phyloP scores from a whole-genome alignment of 2,329 filamentous ascomycete genomes.

The Verticillium nubilum region DNA sequence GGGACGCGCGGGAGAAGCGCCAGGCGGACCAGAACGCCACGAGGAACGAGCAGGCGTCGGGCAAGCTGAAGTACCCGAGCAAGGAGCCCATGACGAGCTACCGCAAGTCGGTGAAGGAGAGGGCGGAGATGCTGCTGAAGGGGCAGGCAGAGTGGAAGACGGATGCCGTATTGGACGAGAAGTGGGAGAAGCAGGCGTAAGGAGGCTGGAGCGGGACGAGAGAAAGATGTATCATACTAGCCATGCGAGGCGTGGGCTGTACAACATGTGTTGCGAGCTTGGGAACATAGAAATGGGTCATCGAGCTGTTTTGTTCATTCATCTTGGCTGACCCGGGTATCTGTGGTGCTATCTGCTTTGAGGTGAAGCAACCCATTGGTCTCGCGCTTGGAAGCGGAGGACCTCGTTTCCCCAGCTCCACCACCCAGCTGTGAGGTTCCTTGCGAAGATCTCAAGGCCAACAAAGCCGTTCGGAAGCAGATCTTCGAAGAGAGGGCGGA shows the following conservation, averaged over 20 bases:
- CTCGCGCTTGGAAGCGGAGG: slow-evolving; percentile 59
- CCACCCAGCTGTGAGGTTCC: slow-evolving; percentile 70
- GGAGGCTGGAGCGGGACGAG: neutral
- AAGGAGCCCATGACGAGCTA: slow-evolving; percentile 31
- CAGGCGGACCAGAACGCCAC: slow-evolving; percentile 33
- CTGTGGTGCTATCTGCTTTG: neutral
- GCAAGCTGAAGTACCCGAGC: slow-evolving; percentile 29
- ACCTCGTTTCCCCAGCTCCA: slow-evolving; percentile 74
- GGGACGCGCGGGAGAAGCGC: slow-evolving; percentile 44
- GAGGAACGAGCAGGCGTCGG: slow-evolving; percentile 23
- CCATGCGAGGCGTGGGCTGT: slow-evolving; percentile 9
- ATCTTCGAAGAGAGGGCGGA: slow-evolving; percentile 54
- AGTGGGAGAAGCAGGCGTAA: slow-evolving; percentile 32
- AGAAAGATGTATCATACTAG: slow-evolving; percentile 16
- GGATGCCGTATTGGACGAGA: slow-evolving; percentile 36
- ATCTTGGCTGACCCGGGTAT: neutral
- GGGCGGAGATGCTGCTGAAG: slow-evolving; percentile 58
- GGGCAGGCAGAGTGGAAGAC: slow-evolving; percentile 58
- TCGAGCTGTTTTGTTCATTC: neutral
- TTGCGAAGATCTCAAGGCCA: slow-evolving; percentile 72
- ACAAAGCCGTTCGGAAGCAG: slow-evolving; percentile 45
- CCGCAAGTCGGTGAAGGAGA: slow-evolving; percentile 29
- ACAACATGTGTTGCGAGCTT: slow-evolving; percentile 10
- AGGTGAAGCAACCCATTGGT: slow-evolving; percentile 38
- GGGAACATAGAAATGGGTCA: neutral